phyloP scores from a whole-genome alignment of 257 asterid genomes.

The Sherardia arvensis region DNA sequence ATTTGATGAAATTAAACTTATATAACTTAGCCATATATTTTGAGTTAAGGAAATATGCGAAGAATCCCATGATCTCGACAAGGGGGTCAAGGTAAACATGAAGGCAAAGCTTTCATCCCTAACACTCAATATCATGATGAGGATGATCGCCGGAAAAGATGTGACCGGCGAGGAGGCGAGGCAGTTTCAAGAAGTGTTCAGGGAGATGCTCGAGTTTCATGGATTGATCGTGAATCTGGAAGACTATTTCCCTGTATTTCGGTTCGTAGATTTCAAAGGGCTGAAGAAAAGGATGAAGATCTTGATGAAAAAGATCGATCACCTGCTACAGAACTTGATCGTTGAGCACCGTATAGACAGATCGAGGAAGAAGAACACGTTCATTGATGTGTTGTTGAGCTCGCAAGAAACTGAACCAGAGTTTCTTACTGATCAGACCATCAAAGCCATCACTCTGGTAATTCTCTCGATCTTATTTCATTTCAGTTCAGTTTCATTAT shows the following conservation, averaged over 20 bases:
- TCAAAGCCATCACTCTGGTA: conserved; percentile 20
- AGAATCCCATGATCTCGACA: neutral
- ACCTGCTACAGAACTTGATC: conserved; percentile 14
- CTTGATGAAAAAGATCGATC: conserved; percentile 4
- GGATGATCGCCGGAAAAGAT: conserved; percentile 21
- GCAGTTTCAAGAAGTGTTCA: conserved; percentile 8
- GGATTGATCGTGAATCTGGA: conserved; percentile 12
- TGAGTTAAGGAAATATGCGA: conserved; percentile 4
- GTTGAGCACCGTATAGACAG: neutral
- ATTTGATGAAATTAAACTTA: too few species aligned
- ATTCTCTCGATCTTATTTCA: too few species aligned
- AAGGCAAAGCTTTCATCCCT: conserved; percentile 8
- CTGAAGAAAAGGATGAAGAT: conserved; percentile 14
- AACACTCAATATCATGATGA: conserved; percentile 21
- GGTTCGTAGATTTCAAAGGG: conserved; percentile 12
- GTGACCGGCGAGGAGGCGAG: conserved; percentile 15
- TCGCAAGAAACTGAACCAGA: conserved; percentile 22
- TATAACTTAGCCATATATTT: too few species aligned
- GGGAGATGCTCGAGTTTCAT: conserved; percentile 12
- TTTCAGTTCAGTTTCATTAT: too few species aligned
- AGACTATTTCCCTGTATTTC: conserved; percentile 18
- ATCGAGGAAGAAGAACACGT: neutral
- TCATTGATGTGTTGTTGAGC: conserved; percentile 14
- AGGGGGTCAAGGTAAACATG: conserved; percentile 1
- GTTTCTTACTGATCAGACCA: conserved; percentile 15